Percentiles rank a stretch among this genome's conserved stretches.
Conservation (phyloP, 1,284 basidiomycete species). For the Leccinum variabile region DNA sequence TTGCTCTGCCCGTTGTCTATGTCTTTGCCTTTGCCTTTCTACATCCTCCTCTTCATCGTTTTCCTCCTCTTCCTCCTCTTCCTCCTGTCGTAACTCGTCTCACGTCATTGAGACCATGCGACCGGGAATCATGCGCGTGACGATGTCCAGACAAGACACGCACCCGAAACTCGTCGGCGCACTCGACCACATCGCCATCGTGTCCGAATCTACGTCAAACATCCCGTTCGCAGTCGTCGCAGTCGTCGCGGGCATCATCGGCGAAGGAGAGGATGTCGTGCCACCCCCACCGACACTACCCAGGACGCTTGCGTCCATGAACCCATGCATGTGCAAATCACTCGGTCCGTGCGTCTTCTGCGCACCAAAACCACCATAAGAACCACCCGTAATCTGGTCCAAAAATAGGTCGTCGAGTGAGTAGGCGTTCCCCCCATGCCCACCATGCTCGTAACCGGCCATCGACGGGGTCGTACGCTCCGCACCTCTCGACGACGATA, state of each 20-base stretch:
- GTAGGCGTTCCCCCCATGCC: slow-evolving; percentile 10
- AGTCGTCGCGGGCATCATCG: background rate
- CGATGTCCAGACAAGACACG: slow-evolving; percentile 26
- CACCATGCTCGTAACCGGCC: slow-evolving; percentile 10
- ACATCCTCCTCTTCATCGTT: too few species aligned
- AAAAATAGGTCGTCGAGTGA: slow-evolving; percentile 30
- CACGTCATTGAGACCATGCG: too few species aligned
- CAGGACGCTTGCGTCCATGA: background rate
- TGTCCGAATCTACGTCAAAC: slow-evolving; percentile 42
- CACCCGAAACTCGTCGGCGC: slow-evolving; percentile 57
- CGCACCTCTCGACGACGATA: background rate
- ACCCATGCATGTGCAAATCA: background rate
- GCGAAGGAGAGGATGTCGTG: background rate
- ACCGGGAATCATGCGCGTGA: too few species aligned
- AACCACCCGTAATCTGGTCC: slow-evolving; percentile 17
- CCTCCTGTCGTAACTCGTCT: too few species aligned
- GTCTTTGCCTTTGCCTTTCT: too few species aligned
- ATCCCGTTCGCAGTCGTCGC: slow-evolving; percentile 1
- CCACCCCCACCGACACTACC: slow-evolving; percentile 12
- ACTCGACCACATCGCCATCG: slow-evolving; percentile 60
- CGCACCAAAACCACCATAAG: slow-evolving; percentile 15
- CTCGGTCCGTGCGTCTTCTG: slow-evolving; percentile 5
- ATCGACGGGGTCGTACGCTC: background rate
- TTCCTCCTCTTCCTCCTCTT: too few species aligned
- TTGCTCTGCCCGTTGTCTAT: too few species aligned